Evolutionary conservation across 139 green algal genomes (phyloP).

Genomic region (Coelastrella sp.): DNA sequence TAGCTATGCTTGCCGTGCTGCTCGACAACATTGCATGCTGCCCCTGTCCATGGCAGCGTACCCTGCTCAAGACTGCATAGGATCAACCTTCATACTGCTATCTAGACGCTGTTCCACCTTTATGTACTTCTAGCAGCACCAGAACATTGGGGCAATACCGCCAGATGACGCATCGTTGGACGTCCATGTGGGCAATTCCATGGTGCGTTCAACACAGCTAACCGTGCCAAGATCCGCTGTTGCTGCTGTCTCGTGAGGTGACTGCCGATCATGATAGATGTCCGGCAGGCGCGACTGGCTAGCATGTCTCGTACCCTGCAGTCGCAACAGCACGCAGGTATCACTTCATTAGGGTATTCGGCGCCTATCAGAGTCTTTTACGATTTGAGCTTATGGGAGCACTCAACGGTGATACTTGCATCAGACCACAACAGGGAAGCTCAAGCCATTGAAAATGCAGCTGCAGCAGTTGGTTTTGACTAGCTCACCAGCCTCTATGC

Average conservation of each 20-base stretch:
- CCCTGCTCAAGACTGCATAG: too few species aligned
- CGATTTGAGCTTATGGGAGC: too few species aligned
- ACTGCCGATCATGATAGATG: slow-evolving; percentile 97
- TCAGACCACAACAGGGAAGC: background rate
- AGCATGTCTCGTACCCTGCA: slow-evolving; percentile 91
- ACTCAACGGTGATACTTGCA: background rate
- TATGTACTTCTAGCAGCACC: background rate
- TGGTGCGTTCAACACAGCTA: slow-evolving; percentile 83
- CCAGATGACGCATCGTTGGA: slow-evolving; percentile 97
- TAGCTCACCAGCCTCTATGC: too few species aligned
- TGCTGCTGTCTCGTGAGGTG: slow-evolving; percentile 76
- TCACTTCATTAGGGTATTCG: too few species aligned
- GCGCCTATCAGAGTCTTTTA: too few species aligned
- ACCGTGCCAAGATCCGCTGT: slow-evolving; percentile 74
- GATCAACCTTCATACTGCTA: too few species aligned
- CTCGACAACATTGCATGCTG: too few species aligned
- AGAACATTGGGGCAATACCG: slow-evolving; percentile 57
- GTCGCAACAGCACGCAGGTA: background rate
- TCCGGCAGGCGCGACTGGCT: slow-evolving; percentile 91
- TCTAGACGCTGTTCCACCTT: too few species aligned
- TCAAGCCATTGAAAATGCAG: background rate
- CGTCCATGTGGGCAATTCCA: slow-evolving; percentile 99
- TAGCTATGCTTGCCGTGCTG: too few species aligned
- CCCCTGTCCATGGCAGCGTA: too few species aligned
- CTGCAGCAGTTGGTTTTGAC: background rate